Percentiles rank a stretch among this genome's conserved stretches.
Evolutionary conservation across 176 grass and related monocot genomes (phyloP).

Genomic region (Oryza longistaminata): DNA sequence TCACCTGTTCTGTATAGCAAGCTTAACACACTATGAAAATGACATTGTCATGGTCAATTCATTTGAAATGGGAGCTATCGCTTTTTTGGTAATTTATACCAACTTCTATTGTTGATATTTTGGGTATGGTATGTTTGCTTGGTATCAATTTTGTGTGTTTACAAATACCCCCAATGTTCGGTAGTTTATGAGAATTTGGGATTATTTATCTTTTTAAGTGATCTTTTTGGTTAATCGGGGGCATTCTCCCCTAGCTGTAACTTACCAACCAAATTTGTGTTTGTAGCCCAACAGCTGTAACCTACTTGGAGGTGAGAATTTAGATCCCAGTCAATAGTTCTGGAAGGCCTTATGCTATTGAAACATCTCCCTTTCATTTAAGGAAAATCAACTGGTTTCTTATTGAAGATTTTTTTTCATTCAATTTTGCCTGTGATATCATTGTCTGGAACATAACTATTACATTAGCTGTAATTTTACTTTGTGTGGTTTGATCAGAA

Average conservation of each 20-base stretch:
- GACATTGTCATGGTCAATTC: background rate
- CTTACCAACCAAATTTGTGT: background rate
- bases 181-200: background rate
- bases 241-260: background rate
- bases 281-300: background rate
- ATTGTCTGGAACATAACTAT: background rate
- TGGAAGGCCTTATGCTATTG: background rate
- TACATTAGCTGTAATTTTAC: background rate
- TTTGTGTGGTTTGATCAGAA: background rate
- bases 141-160: background rate
- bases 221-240: background rate
- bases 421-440: background rate
- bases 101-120: background rate
- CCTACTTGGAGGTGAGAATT: background rate
- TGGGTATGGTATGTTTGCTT: constrained; percentile 7
- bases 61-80: background rate
- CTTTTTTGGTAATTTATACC: constrained; percentile 13
- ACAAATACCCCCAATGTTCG: background rate
- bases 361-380: constrained; percentile 15
- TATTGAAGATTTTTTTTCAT: background rate
- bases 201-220: constrained; percentile 7
- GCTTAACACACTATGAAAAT: background rate
- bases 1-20: constrained; percentile 8
- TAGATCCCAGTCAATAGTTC: constrained; percentile 2
- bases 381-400: constrained; percentile 14